Evolutionary conservation across 768 basidiomycete genomes (phyloP), one percentile per base, ranked within the genome.

Genomic region (Obba rivulosa): DNA sequence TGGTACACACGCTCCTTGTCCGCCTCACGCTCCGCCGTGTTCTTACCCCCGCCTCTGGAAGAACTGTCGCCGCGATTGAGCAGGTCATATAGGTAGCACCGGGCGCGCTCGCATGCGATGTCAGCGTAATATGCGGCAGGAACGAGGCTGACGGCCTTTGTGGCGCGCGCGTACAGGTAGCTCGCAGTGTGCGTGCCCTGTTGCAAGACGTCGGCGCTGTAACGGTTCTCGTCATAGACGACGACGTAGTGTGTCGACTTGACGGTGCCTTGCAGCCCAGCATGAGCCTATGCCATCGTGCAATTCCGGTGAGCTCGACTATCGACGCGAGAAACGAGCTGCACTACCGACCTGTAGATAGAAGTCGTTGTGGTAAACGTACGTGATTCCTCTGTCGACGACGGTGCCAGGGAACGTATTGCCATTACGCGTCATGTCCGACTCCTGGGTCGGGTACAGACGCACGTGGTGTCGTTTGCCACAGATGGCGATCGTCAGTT

Each of bases 71-170:
- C 63, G 34, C 54, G 41, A 41, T 68, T 76, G 62, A 91, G 63
- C 43, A 88, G 81, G 1, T 83, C 80, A 52, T 89, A 86, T 35
- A 92, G 55, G 58, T 89, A 92, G 59, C 74, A 84, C 34, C 88
- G 67, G 0, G 84, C 89, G 9, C 89, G 71, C 65, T 92, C 88
- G 61, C 87, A 90, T 1, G 87, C 89, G 43, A 91, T 65, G 65
- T 91, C 87, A 7, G 87, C 84, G 56, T 88, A 89, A 59, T 88
- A 88, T 0, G 87, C 87, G 0, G 87, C 76, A 0, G 89, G 87
- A 10, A 90, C 74, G 20, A 92, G 69, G 59, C 85, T 88, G 24
- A 93, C 91, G 0, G 88, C 84, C 57, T 87, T 85, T 3, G 88
- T 93, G 0, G 89, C 88, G 3, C 90, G 78, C 0, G 85, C 88